A percentile compares a stretch with the other conserved stretches of the same genome.
phyloP scores from a whole-genome alignment of 805 yeast species.

The Brettanomyces naardenensis region DNA sequence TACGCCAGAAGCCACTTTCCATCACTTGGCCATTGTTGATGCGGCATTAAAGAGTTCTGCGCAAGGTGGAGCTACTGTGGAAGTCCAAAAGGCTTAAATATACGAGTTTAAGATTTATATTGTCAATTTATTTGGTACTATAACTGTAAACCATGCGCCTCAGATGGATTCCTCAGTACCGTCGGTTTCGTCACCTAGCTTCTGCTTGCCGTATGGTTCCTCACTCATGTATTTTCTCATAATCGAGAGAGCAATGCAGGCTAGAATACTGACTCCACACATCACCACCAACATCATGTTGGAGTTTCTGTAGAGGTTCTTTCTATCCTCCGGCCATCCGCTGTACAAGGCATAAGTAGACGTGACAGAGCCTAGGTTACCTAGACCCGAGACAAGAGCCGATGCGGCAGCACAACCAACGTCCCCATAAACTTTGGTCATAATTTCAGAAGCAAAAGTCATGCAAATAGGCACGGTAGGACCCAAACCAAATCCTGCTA shows the following conservation, averaged over 20 bases:
- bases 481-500: constrained; percentile 83
- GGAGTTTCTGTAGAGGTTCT: constrained; percentile 53
- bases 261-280: constrained; percentile 63
- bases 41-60: constrained; percentile 73
- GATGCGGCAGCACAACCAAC: constrained; percentile 79
- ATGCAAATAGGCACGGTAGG: constrained; percentile 86
- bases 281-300: constrained; percentile 81
- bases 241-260: constrained; percentile 26
- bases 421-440: constrained; percentile 65
- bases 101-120: background rate
- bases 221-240: constrained; percentile 2
- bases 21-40: constrained; percentile 84
- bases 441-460: constrained; percentile 77
- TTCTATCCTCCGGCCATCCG: constrained; percentile 80
- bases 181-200: background rate
- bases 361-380: constrained; percentile 78
- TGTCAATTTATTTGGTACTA: background rate
- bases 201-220: background rate
- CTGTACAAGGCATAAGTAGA: constrained; percentile 79
- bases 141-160: background rate
- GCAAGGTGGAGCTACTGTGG: constrained; percentile 31
- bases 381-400: constrained; percentile 79
- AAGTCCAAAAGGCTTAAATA: constrained; percentile 21
- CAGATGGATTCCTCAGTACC: background rate
- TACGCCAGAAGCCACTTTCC: constrained; percentile 78